Base-by-base conservation (phyloP, 352 stramenopile species). In the Globisporangium cylindrosporum region DNA sequence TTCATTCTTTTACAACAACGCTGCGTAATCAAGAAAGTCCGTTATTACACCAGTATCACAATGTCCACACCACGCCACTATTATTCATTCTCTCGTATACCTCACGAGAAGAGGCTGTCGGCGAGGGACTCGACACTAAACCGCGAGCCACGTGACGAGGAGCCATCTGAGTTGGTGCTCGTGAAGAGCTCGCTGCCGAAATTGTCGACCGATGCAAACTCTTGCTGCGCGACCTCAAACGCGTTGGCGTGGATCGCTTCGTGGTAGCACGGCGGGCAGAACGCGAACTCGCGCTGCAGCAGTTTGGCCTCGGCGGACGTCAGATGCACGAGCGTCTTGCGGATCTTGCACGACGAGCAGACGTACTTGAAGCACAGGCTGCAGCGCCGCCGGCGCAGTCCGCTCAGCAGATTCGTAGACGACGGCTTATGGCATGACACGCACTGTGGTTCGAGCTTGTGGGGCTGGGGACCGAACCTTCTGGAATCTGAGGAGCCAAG, bases 361-460 rank as follows among this genome's bases (percentile, higher is more conserved):
- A 67, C 54, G 32, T 67, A 67, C n/a, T 32, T 43, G 29, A 20
- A 51, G 32, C 61, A 67, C n/a, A 67, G 32, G 7, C 49, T 67
- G 32, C 61, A 67, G 61, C 22, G 61, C 14, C 61, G 49, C 7
- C 43, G 48, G 10, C 61, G 49, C n/a, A 67, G 61, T 1, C 43
- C 27, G n/a, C n/a, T 48, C 10, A 68, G 63, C 36, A 68, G 5
- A 10, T 9, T 25, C n/a, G 59, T 22, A 1, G 41, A 41, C 7
- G 58, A 34, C 27, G 64, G 8, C 4, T 59, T 59, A 15, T 8
- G 22, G 58, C 64, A 70, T 20, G 55, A 25, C 24, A 51, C 46
- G n/a, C 64, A 70, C n/a, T 64, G 41, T 41, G 24, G 60, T 4
- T 43, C n/a, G 14, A 22, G 6, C 27, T 38, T 59, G 41, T 24